phyloP scores from a whole-genome alignment of 345 rosid genomes.

The Ailanthus altissimus region DNA sequence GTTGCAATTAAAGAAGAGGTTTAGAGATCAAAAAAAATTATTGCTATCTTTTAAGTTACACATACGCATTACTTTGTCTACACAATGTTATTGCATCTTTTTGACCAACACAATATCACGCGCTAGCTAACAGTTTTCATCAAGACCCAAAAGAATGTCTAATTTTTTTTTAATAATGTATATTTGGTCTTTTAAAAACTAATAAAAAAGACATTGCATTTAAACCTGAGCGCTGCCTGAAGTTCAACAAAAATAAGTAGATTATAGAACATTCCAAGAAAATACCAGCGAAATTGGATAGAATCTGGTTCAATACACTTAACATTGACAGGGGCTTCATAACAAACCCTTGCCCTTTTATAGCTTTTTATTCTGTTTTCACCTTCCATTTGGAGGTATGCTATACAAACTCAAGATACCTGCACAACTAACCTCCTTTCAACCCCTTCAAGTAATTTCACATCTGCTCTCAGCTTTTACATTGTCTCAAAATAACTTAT shows the following conservation, averaged over 20 bases:
- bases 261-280: neutral
- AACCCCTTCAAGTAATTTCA: neutral
- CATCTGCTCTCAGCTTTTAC: neutral
- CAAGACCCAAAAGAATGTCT: too few relatives aligned
- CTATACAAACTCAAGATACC: neutral
- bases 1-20: too few relatives aligned
- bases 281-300: neutral
- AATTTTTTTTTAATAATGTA: too few relatives aligned
- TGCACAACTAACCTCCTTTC: neutral
- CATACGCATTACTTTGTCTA: too few relatives aligned
- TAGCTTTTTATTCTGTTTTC: neutral
- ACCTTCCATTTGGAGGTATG: neutral
- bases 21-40: too few relatives aligned
- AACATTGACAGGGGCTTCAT: neutral
- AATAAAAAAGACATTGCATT: neutral
- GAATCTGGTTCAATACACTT: neutral
- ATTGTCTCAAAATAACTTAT: neutral
- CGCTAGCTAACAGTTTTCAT: too few relatives aligned
- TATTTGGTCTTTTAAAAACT: neutral
- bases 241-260: neutral
- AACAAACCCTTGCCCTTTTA: neutral
- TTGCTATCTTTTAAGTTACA: too few relatives aligned
- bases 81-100: too few relatives aligned
- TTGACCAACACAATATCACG: too few relatives aligned
- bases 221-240: neutral